Percentiles rank a stretch among this genome's conserved stretches.
phyloP scores from a whole-genome alignment of 192 early-diverging fungal species.

The Podila epigama region DNA sequence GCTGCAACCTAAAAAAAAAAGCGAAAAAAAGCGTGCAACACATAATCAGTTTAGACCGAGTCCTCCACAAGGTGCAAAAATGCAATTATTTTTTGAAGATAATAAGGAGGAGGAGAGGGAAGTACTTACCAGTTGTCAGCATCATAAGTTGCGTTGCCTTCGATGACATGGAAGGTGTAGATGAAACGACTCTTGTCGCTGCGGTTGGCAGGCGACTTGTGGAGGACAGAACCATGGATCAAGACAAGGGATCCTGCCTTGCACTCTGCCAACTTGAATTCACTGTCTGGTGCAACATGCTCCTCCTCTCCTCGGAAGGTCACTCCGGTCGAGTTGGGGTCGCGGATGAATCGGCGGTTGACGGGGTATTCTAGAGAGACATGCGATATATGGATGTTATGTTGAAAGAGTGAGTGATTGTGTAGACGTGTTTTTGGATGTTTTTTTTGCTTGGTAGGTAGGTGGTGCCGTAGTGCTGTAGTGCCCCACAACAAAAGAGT shows the following conservation, averaged over 20 bases:
- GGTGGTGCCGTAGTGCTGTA: too few species aligned
- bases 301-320: constrained; percentile 62
- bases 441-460: too few species aligned
- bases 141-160: constrained; percentile 75
- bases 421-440: background rate
- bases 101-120: too few species aligned
- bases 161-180: constrained; percentile 96
- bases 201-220: constrained; percentile 82
- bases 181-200: constrained; percentile 85
- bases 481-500: too few species aligned
- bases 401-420: background rate
- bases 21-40: background rate
- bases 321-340: constrained; percentile 61
- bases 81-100: too few species aligned
- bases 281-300: constrained; percentile 49
- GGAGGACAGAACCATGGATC: constrained; percentile 88
- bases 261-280: constrained; percentile 65
- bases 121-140: constrained; percentile 78
- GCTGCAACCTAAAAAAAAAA: constrained; percentile 37
- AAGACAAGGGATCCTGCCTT: constrained; percentile 81
- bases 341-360: constrained; percentile 68
- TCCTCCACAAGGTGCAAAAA: too few species aligned
- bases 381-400: background rate
- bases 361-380: constrained; percentile 59
- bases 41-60: too few species aligned